Percentiles rank a stretch among this genome's conserved stretches.
Conservation (phyloP, 495 filamentous ascomycete species). For the Diplogelasinospora grovesii region DNA sequence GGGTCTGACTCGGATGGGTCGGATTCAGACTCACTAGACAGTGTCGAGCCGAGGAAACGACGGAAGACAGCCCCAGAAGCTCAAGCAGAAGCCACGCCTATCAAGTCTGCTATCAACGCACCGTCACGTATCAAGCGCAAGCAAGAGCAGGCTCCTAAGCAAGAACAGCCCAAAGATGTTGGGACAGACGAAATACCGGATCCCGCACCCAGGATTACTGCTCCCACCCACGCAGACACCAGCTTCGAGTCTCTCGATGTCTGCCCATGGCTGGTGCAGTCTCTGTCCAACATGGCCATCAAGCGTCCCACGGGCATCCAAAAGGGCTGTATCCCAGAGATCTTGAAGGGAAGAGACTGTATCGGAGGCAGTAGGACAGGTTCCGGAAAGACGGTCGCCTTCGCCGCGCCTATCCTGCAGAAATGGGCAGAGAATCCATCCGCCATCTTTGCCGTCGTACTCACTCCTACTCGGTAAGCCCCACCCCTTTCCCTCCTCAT, state of each 20-base stretch:
- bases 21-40: slow-evolving; percentile 41
- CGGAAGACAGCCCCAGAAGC: slow-evolving; percentile 32
- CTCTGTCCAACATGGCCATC: slow-evolving; percentile 81
- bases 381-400: slow-evolving; percentile 98
- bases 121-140: slow-evolving; percentile 45
- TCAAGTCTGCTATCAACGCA: slow-evolving; percentile 30
- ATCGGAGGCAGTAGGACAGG: slow-evolving; percentile 92
- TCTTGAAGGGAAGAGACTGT: slow-evolving; percentile 82
- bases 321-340: slow-evolving; percentile 81
- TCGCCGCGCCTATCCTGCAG: slow-evolving; percentile 88
- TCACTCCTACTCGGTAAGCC: slow-evolving; percentile 77
- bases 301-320: slow-evolving; percentile 87
- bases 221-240: slow-evolving; percentile 43
- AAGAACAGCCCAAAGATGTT: no score
- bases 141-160: slow-evolving; percentile 9
- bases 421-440: slow-evolving; percentile 88
- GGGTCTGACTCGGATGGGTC: slow-evolving; percentile 7
- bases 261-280: slow-evolving; percentile 82
- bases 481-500: no score
- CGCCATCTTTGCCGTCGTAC: slow-evolving; percentile 80
- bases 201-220: slow-evolving; percentile 19
- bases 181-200: slow-evolving; percentile 3
- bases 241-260: slow-evolving; percentile 72
- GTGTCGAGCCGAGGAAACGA: slow-evolving; percentile 39
- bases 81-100: slow-evolving; percentile 1